Conservation (phyloP, 768 basidiomycete species). For the Lactarius hengduanensis region DNA sequence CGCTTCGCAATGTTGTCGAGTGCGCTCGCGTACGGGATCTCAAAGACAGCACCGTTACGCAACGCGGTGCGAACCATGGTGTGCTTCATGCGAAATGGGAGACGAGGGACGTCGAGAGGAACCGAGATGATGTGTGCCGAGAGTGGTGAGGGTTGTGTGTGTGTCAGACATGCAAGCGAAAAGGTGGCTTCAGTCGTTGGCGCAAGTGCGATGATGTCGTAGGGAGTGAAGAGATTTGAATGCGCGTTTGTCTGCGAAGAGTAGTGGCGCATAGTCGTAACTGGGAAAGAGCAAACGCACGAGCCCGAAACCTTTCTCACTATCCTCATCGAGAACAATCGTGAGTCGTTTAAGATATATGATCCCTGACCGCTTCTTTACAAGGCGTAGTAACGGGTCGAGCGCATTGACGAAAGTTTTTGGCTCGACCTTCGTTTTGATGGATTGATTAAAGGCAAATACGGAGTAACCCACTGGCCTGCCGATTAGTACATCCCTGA, state of each 20-base stretch:
- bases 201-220: constrained; percentile 74
- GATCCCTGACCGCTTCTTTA: constrained; percentile 58
- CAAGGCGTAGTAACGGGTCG: constrained; percentile 53
- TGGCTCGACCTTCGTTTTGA: constrained; percentile 68
- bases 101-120: constrained; percentile 72
- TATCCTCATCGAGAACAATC: constrained; percentile 78
- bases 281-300: constrained; percentile 41
- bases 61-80: constrained; percentile 79
- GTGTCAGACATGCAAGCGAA: constrained; percentile 76
- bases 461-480: constrained; percentile 81
- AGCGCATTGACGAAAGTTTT: constrained; percentile 68
- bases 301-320: constrained; percentile 83
- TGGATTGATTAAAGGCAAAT: constrained; percentile 71
- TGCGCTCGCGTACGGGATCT: constrained; percentile 75
- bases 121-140: constrained; percentile 81
- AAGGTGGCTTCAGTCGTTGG: constrained; percentile 74
- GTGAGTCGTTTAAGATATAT: constrained; percentile 73
- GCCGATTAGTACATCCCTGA: constrained; percentile 23
- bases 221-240: constrained; percentile 54
- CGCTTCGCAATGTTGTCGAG: constrained; percentile 60
- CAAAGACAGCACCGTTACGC: constrained; percentile 81
- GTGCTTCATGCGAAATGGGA: constrained; percentile 80
- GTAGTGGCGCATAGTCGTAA: background rate
- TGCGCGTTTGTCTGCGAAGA: constrained; percentile 68
- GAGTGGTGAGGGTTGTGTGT: constrained; percentile 69